Evolutionary conservation across 768 basidiomycete species (phyloP), one percentile per base, ranked within the genome.

Genomic region (Suillus plorans): DNA sequence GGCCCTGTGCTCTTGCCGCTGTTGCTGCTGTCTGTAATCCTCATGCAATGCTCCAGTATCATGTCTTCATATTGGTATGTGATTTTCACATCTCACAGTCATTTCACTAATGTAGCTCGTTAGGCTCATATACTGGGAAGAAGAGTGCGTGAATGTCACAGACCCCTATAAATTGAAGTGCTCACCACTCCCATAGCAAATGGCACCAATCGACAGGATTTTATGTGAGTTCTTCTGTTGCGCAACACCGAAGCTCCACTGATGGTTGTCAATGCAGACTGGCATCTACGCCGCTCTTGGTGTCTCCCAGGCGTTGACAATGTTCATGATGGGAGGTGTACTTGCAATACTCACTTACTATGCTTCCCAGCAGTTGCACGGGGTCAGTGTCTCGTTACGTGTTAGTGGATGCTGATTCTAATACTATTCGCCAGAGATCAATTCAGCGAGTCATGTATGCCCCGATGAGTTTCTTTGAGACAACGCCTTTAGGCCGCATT

Each of bases 401-500:
- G 4, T 41, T 63, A 4, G 8, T 36, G n/a, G 5, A 49, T 44
- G 28, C 42, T 37, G 3, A 59, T 4, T 2, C 25, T n/a, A 8
- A 50, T 36, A 10, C 36, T 63, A 53, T 49, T n/a, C 56, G 59
- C 56, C 49, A 89, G 87, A 77, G 76, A 65, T 87, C 91, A 6
- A 84, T 92, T 62, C 76, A 80, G 9, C 85, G 89, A 25, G 84
- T 95, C 57, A 85, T 96, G 84, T 85, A 88, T 72, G 92, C 93
- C 0, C 94, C 94, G 0, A 94, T 93, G 89, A 87, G 86, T 8
- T 95, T 94, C 79, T 96, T 94, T 72, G 95, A 96, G 72, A 94
- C 89, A 2, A 92, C 91, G 82, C 92, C 92, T 7, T 81, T 92
- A 25, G 95, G 95, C 18, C 86, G 93, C 13, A 92, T 97, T 67